Base-by-base conservation (phyloP, 2,329 filamentous ascomycete genomes). In the Fusarium gaditjirri region DNA sequence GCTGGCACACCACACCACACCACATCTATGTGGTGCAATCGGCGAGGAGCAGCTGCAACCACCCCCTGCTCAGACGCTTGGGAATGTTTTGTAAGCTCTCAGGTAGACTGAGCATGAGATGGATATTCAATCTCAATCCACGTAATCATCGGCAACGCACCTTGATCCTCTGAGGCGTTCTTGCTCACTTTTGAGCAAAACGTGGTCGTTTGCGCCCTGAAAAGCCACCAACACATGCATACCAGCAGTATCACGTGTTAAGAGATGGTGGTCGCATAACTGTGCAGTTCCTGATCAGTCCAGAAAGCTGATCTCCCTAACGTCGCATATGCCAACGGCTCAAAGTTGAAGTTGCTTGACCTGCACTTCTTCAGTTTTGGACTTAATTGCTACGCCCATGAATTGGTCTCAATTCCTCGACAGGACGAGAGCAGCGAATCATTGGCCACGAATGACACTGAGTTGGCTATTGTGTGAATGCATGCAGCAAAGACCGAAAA, bases 301-400 rank as follows among this genome's bases (percentile, higher is more conserved):
- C 27, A 52, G 39, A 36, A 41, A 42, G 13, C 16, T 33, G 8
- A 53, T 61, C 56, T 64, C 58, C 55, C 63, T 61, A 71, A 64
- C 66, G 29, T 56, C 46, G 21, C 19, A 53, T 52, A 70, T 66
- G 55, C 33, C 52, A 64, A 54, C 23, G 53, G 27, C 43, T 49
- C 56, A 11, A 44, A 58, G 36, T 27, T 35, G 29, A 53, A 57
- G 52, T 46, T 39, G 29, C 39, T 47, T 29, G 56, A 27, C 50
- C 49, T 70, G 61, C 49, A 65, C 43, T 29, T 38, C 36, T 61
- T 74, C 60, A 8, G 63, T 68, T 63, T 33, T 61, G 56, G 58
- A 49, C 23, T 16, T 17, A 8, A 27, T 33, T 52, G 21, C 59
- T 47, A 53, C 29, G 49, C 50, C n/a, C 53, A 58, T 13, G 8